phyloP scores from a whole-genome alignment of 192 early-diverging fungal species.

The Kickxella alabastrina region DNA sequence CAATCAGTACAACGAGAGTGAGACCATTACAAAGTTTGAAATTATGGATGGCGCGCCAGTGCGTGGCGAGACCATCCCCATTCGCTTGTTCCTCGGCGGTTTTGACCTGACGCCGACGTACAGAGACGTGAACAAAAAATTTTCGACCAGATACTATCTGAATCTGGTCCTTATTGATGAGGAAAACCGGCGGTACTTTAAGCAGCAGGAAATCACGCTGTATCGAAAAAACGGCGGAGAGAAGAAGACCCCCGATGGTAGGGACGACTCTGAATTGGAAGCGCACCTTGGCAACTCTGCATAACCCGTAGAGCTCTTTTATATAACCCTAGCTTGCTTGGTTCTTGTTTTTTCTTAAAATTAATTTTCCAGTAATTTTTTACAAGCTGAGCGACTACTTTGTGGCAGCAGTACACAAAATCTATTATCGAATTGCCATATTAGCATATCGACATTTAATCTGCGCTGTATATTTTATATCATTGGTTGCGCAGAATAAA shows the following conservation, averaged over 20 bases:
- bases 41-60: conserved; percentile 99
- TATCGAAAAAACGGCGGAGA: conserved; percentile 59
- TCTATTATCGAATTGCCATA: too few species aligned
- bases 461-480: too few species aligned
- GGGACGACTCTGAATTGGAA: not conserved
- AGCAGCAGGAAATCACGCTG: conserved; percentile 96
- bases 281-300: not conserved
- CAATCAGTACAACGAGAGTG: conserved; percentile 98
- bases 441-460: too few species aligned
- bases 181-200: conserved; percentile 98
- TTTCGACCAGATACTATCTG: conserved; percentile 96
- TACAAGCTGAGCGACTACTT: too few species aligned
- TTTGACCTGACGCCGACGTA: conserved; percentile 99
- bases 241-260: conserved; percentile 2
- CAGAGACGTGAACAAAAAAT: conserved; percentile 98
- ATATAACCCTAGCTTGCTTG: too few species aligned
- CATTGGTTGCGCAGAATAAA: too few species aligned
- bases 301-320: too few species aligned
- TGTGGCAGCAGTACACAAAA: too few species aligned
- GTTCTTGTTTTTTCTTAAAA: too few species aligned
- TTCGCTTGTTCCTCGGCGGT: conserved; percentile 92
- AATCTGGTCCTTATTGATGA: conserved; percentile 98
- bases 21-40: conserved; percentile 98
- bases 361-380: too few species aligned
- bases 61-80: conserved; percentile 93